A percentile compares a stretch with the other conserved stretches of the same genome.
Conservation (phyloP, 1,284 basidiomycete species). For the Porogramme epimiltina region DNA sequence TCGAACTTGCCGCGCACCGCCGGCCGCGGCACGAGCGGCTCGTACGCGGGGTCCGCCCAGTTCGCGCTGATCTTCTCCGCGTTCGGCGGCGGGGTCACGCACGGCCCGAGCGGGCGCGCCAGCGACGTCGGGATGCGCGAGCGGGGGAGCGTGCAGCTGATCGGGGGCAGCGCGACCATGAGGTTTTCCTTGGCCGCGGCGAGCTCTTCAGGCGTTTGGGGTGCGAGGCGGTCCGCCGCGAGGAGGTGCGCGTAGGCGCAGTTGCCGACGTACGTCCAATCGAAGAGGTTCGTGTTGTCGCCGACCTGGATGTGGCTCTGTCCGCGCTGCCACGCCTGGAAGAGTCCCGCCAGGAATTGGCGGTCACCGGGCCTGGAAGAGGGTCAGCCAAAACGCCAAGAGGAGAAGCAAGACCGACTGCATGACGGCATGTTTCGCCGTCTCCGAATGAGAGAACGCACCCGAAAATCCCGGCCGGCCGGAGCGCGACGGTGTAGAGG, state of each 20-base stretch:
- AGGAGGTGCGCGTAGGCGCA: conserved; percentile 94
- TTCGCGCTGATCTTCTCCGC: conserved; percentile 59
- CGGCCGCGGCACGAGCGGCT: conserved; percentile 48
- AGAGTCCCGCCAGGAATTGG: conserved; percentile 83
- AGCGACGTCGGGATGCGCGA: conserved; percentile 75
- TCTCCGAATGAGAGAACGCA: conserved; percentile 35
- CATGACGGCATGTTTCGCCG: neutral
- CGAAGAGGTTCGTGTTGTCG: conserved; percentile 91
- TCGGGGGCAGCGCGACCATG: conserved; percentile 61
- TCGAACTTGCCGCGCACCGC: conserved; percentile 80
- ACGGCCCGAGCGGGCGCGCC: conserved; percentile 82
- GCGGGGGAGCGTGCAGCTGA: conserved; percentile 59
- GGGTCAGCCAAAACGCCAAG: no score
- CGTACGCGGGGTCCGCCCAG: conserved; percentile 57
- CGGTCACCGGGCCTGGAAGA: conserved; percentile 82
- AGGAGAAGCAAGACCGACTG: neutral
- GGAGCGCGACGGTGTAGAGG: conserved; percentile 86
- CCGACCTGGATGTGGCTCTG: conserved; percentile 96
- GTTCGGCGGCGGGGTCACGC: conserved; percentile 58
- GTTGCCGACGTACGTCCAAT: conserved; percentile 98
- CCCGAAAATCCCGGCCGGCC: conserved; percentile 99
- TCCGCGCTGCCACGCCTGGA: conserved; percentile 78
- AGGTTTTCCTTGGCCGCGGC: conserved; percentile 33
- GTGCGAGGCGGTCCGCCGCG: conserved; percentile 83
- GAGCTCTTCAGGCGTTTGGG: conserved; percentile 46